Base-by-base conservation (phyloP, 2,329 filamentous ascomycete species). In the Alternaria triticina region DNA sequence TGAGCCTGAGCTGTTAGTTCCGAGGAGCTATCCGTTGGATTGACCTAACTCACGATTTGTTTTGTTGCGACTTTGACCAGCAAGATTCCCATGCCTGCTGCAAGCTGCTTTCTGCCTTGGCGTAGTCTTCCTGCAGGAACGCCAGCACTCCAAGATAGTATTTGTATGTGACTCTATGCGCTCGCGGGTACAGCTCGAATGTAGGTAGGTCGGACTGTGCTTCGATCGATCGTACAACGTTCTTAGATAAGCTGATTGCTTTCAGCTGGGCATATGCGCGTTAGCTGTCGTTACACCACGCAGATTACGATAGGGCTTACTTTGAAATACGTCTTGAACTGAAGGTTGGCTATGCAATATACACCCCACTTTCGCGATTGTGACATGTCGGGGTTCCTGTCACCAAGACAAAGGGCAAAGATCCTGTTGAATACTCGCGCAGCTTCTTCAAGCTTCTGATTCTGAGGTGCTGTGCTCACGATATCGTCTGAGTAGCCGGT, bases 261-360 rank as follows among this genome's bases (percentile, higher is more conserved):
- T 97, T 97, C 67, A 98, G 85, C 83, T 87, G 73, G 8, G 3
- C 36, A 10, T 17, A 17, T 40, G 15, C 33, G 13, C 2, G 20
- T 71, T 33, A 70, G 66, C n/a, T 27, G 33, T 15, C 36, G 28
- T 13, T 3, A 30, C 30, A 25, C 45, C 40, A 27, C 8, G 12
- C 5, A 22, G 7, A 13, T 6, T 33, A 5, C 13, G 5, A 12
- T 8, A 13, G 15, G 15, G 43, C 56, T 52, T 79, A 85, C 86
- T 82, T 93, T 96, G 84, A 99, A 99, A 80, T 98, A 97, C 2
- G 94, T 98, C 82, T 98, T 98, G 88, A 99, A 99, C 13, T 97
- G 85, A 8, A 99, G 86, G 77, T 97, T 98, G 75, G 94, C 93
- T 69, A 95, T 90, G 79, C 94, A 94, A 83, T 99, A 99, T 51